A percentile compares a stretch with the other conserved stretches of the same genome.
phyloP scores from a whole-genome alignment of 306 rosid species.

The Arachis hypogaea region DNA sequence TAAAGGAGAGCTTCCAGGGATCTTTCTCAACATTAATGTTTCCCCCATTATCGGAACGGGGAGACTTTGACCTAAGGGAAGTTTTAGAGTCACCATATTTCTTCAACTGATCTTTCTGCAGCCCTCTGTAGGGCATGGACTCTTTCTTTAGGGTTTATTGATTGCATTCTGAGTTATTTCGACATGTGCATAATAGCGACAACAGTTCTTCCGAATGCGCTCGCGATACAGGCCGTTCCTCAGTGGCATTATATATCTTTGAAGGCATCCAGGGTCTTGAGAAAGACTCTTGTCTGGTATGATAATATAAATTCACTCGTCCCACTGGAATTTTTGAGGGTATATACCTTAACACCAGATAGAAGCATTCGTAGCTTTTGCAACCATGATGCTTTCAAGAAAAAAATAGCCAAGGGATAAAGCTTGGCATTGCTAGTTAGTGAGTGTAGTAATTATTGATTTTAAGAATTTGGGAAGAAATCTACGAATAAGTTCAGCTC shows the following conservation, averaged over 20 bases:
- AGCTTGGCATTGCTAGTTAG: background rate
- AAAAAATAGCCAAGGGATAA: conserved; percentile 21
- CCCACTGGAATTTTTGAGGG: conserved; percentile 5
- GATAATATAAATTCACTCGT: conserved; percentile 5
- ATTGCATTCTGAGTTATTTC: conserved; percentile 31
- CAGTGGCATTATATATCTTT: conserved; percentile 32
- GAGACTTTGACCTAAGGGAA: conserved; percentile 69
- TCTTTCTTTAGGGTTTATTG: conserved; percentile 28
- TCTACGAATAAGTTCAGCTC: conserved; percentile 22
- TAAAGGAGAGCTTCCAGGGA: conserved; percentile 67
- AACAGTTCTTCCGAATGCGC: conserved; percentile 25
- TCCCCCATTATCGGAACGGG: conserved; percentile 87
- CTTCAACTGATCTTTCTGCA: conserved; percentile 65
- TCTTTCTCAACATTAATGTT: conserved; percentile 71
- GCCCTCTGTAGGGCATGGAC: conserved; percentile 34
- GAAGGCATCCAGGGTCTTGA: conserved; percentile 35
- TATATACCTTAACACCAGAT: conserved; percentile 1
- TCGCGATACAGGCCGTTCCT: conserved; percentile 27
- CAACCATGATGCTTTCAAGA: conserved; percentile 26
- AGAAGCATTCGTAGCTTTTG: conserved; percentile 25
- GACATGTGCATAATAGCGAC: conserved; percentile 28
- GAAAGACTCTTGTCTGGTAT: conserved; percentile 27
- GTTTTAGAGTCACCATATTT: conserved; percentile 89
- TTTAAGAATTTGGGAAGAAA: conserved; percentile 20
- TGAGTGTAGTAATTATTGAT: conserved; percentile 30